Base-by-base conservation (phyloP, 306 rosid genomes). In the Quercus cerris region DNA sequence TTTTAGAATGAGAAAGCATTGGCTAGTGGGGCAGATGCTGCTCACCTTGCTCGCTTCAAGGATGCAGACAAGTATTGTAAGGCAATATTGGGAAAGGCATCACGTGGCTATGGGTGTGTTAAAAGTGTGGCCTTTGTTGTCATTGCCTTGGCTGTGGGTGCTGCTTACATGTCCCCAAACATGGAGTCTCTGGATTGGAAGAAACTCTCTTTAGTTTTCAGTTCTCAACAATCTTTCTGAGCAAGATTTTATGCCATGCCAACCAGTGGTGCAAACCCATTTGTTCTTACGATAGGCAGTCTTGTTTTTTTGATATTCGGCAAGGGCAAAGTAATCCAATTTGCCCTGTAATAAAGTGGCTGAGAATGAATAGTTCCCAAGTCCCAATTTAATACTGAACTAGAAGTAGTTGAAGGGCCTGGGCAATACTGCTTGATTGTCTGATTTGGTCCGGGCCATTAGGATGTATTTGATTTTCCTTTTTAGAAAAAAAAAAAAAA, bases 1-100 rank as follows among this genome's bases (percentile, higher is more conserved):
- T 54, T 15, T 64, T 83, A 94, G 99, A 94, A 91, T 80, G 97
- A 89, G 89, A 75, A 86, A 80, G 90, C 87, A 64, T 82, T 94
- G 86, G 82, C 86, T 25, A 55, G 81, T 38, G 98, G 81, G 75
- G 72, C 79, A 23, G 93, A 87, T 67, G 81, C 59, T 70, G 62
- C 85, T 61, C 81, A 18, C 75, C 89, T 79, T 15, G 86, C 86
- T 59, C 84, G 67, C 77, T 33, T 85, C 80, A 90, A 93, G 94
- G 95, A 93, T 23, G 92, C 94, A 6, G 91, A 94, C 85, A 93
- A 90, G 87, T 90, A 91, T 67, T 76, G 86, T 9, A 91, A 94
- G 86, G 74, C 75, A 58, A 49, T 93, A 70, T 51, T 86, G 54
- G 91, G 88, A 75, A 91, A 85, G 87, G 81, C 83, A 59, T 88